Evolutionary conservation across 306 rosid species (phyloP).

Genomic region (Heteromeles arbutifolia): DNA sequence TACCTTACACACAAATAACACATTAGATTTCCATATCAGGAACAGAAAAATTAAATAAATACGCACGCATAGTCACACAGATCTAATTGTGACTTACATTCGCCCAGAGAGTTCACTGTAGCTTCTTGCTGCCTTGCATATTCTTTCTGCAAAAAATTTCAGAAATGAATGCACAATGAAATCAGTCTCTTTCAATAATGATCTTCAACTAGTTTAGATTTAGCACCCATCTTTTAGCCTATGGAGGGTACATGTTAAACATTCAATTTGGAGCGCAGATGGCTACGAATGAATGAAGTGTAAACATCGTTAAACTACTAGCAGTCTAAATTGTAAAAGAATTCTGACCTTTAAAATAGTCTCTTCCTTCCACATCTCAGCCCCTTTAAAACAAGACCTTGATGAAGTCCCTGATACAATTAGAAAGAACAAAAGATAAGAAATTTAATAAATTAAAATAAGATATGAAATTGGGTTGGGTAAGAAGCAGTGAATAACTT

Average conservation of each 20-base stretch:
- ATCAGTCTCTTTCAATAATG: background rate
- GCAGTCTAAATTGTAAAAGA: background rate
- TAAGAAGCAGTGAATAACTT: background rate
- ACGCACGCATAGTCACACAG: background rate
- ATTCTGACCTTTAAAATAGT: conserved; percentile 44
- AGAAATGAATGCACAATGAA: background rate
- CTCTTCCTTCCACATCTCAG: conserved; percentile 78
- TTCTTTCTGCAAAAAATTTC: conserved; percentile 46
- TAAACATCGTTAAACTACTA: background rate
- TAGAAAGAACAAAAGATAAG: background rate
- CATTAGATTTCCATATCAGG: background rate
- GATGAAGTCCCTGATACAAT: conserved; percentile 61
- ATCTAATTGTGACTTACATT: conserved; percentile 27
- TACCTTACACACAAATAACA: conserved; percentile 3
- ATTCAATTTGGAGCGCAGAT: no score
- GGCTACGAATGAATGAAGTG: no score
- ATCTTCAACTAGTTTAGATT: background rate
- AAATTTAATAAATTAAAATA: background rate
- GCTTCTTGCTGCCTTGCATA: conserved; percentile 21
- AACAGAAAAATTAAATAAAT: background rate
- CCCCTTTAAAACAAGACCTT: conserved; percentile 68
- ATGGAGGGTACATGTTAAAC: no score
- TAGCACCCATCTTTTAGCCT: no score
- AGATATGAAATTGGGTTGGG: background rate
- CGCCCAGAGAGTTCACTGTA: conserved; percentile 35